Conservation (phyloP, 2,329 filamentous ascomycete species). For the Tolypocladium tropicale region DNA sequence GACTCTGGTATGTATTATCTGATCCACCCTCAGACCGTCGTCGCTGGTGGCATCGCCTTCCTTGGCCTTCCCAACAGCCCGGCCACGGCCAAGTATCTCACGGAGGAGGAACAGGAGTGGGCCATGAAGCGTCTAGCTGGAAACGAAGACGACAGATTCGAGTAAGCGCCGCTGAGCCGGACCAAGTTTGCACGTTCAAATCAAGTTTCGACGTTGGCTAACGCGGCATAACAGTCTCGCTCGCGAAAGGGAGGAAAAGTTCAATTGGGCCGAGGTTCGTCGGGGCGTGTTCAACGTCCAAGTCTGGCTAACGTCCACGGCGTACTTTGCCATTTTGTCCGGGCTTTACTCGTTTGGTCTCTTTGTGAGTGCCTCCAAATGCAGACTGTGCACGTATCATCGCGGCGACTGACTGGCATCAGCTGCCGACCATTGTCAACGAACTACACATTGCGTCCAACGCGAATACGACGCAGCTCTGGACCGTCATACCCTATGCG, state of each 20-base stretch:
- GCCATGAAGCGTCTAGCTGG: slow-evolving; percentile 33
- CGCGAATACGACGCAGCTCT: slow-evolving; percentile 48
- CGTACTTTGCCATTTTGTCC: slow-evolving; percentile 49
- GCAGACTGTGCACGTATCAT: not conserved
- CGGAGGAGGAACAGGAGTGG: slow-evolving; percentile 37
- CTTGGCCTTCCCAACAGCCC: slow-evolving; percentile 46
- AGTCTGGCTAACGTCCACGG: slow-evolving; percentile 51
- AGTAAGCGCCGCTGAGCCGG: slow-evolving; percentile 11
- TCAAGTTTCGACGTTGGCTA: not conserved
- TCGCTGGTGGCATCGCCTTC: slow-evolving; percentile 40
- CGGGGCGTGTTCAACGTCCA: slow-evolving; percentile 51
- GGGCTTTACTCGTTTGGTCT: slow-evolving; percentile 54
- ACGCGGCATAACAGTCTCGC: slow-evolving; percentile 7
- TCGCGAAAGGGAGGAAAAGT: slow-evolving; percentile 31
- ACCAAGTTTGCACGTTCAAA: too few species aligned
- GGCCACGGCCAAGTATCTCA: slow-evolving; percentile 43
- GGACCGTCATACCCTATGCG: slow-evolving; percentile 55
- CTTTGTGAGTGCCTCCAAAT: slow-evolving; percentile 37
- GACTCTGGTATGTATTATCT: slow-evolving; percentile 1
- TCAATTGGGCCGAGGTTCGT: slow-evolving; percentile 51
- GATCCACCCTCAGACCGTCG: slow-evolving; percentile 33
- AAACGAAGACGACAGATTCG: slow-evolving; percentile 22
- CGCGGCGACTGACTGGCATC: not conserved
- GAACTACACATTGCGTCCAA: slow-evolving; percentile 42
- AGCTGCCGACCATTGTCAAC: slow-evolving; percentile 55